phyloP scores from a whole-genome alignment of 495 filamentous ascomycete species.

The Daldinia bambusicola region DNA sequence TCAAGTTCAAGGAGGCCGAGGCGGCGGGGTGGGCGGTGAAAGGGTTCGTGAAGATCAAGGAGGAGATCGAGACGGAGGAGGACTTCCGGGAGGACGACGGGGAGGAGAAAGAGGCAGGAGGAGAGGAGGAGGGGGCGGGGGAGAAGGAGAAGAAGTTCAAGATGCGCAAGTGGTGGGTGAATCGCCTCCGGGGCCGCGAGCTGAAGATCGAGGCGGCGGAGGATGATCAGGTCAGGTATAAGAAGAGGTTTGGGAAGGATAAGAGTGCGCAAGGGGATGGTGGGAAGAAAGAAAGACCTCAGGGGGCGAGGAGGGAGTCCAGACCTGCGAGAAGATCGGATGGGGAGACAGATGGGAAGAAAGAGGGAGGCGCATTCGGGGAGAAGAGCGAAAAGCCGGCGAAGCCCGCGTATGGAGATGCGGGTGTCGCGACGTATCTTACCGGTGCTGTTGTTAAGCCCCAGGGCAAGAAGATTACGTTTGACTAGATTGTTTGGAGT shows the following conservation, averaged over 20 bases:
- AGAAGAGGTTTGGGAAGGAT: slow-evolving; percentile 90
- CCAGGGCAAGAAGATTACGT: slow-evolving; percentile 85
- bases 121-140: slow-evolving; percentile 43
- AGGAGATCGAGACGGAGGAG: slow-evolving; percentile 64
- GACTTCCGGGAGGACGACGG: slow-evolving; percentile 67
- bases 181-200: slow-evolving; percentile 77
- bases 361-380: slow-evolving; percentile 33
- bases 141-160: slow-evolving; percentile 63
- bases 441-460: slow-evolving; percentile 81
- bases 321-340: neutral
- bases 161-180: slow-evolving; percentile 81
- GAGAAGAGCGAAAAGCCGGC: slow-evolving; percentile 40
- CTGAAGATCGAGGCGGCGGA: slow-evolving; percentile 94
- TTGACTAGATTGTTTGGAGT: slow-evolving; percentile 63
- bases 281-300: slow-evolving; percentile 11
- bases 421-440: slow-evolving; percentile 60
- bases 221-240: slow-evolving; percentile 84
- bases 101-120: slow-evolving; percentile 56
- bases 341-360: slow-evolving; percentile 17
- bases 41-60: slow-evolving; percentile 75
- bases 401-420: slow-evolving; percentile 50
- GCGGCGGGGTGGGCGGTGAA: slow-evolving; percentile 80
- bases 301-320: slow-evolving; percentile 26
- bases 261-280: slow-evolving; percentile 62
- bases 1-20: slow-evolving; percentile 83